Evolutionary conservation across 495 filamentous ascomycete species (phyloP), one percentile per base, ranked within the genome.

Genomic region (Lophium mytilinum): DNA sequence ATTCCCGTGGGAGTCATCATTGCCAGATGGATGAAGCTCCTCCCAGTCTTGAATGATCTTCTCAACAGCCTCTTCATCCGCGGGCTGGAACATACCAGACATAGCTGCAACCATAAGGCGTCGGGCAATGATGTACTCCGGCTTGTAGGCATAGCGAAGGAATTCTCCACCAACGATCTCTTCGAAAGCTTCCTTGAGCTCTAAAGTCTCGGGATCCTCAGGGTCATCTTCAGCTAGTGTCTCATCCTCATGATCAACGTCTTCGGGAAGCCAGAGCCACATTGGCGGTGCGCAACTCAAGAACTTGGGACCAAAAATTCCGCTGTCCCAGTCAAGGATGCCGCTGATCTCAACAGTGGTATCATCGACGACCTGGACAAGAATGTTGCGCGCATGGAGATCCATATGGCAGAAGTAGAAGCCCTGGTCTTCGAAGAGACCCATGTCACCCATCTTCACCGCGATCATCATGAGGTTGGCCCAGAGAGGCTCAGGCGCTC

Each of bases 151-250:
- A 56, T 56, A 56, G 7, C 21, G 9, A 8, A 36, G 14, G 17
- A 17, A 56, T 8, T 50, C 43, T n/a, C 42, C 3, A 12, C 30
- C 30, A 15, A 36, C 53, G 9, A 24, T 18, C 7, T 56, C 33
- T 17, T 49, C 42, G 24, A 56, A 56, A 15, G 40, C 14, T 45
- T 56, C 18, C 43, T 56, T 56, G 11, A 49, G 12, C 4, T 43
- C 39, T 33, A 11, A 14, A 3, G 24, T 30, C 24, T 30, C 24
- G 6, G 24, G 24, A 30, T 30, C 24, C 24, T 30, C 24, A 30
- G 24, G 24, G 24, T 30, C 24, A 30, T 30, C 24, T 30, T 30
- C 24, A 30, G 24, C 24, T 30, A 30, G 24, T 3, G 24, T 30
- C 24, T 30, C 24, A 10, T 46, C n/a, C n/a, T 46, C 52, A 12